Conservation (phyloP, 345 rosid species). For the Geranium rotundifolium region DNA sequence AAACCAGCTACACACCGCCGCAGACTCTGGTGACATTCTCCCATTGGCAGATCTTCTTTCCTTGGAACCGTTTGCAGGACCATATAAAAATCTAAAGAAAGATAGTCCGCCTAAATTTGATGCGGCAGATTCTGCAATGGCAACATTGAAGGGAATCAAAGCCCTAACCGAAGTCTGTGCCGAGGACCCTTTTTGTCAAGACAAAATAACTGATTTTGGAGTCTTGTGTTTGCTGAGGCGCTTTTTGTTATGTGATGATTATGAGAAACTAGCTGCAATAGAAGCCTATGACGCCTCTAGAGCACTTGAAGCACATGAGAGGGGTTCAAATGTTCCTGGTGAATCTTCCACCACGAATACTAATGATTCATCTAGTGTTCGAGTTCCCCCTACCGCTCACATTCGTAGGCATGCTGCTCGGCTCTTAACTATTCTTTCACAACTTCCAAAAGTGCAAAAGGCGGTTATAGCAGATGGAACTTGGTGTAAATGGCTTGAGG, state of each 20-base stretch:
- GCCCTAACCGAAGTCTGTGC: slow-evolving; percentile 69
- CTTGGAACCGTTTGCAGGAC: slow-evolving; percentile 68
- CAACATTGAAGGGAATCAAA: slow-evolving; percentile 82
- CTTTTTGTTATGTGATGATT: slow-evolving; percentile 71
- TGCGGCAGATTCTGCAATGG: slow-evolving; percentile 81
- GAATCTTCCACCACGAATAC: slow-evolving; percentile 31
- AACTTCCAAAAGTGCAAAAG: slow-evolving; percentile 68
- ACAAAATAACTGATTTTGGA: slow-evolving; percentile 54
- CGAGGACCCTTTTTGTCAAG: slow-evolving; percentile 57
- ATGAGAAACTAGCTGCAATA: slow-evolving; percentile 75
- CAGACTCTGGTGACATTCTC: slow-evolving; percentile 41
- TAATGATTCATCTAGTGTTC: slow-evolving; percentile 47
- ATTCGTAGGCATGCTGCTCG: slow-evolving; percentile 92
- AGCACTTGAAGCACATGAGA: slow-evolving; percentile 46
- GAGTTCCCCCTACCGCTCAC: slow-evolving; percentile 85
- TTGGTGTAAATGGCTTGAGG: slow-evolving; percentile 90
- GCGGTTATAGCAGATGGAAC: slow-evolving; percentile 50
- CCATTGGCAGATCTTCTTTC: slow-evolving; percentile 78
- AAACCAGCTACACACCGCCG: slow-evolving; percentile 39
- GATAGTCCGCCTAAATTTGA: slow-evolving; percentile 47
- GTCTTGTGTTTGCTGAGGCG: slow-evolving; percentile 77
- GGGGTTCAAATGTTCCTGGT: slow-evolving; percentile 25
- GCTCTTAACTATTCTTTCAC: slow-evolving; percentile 68
- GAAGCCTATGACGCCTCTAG: slow-evolving; percentile 95
- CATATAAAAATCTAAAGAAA: slow-evolving; percentile 58